Base-by-base conservation (phyloP, 2,329 filamentous ascomycete species). In the Cordyceps javanica region DNA sequence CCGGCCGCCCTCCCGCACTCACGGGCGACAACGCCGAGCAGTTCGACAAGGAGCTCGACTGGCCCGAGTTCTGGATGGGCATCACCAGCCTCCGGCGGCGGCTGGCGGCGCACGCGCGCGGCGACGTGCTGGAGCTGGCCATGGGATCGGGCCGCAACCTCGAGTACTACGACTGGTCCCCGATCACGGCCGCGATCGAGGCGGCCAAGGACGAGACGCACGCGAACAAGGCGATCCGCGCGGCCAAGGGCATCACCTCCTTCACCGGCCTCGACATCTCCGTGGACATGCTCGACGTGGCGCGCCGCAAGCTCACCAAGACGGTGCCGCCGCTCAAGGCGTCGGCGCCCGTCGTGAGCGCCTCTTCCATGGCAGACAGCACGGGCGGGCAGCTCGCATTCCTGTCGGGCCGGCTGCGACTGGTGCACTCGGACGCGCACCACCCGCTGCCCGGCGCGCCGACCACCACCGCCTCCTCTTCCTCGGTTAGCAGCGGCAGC, bases 261-360 rank as follows among this genome's bases (percentile, higher is more conserved):
- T 86, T 83, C 62, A 87, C 84, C 1, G 84, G 82, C 26, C 71
- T 87, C 11, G 84, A 87, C 63, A 82, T 85, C 53, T 83, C 81
- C 13, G 73, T 72, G 25, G 77, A 83, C 55, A 86, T 87, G 80
- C 71, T 87, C 3, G 77, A 79, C 58, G 74, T 87, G 23, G 79
- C 83, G 16, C 74, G 82, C 28, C 73, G 73, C 28, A 79, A 82
- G 50, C 75, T 86, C 30, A 71, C 74, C 42, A 67, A 74, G 21
- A 64, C 72, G 7, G 72, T 82, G 36, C 74, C 75, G 34, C 68
- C 68, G 26, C 69, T 75, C 65, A 61, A 62, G 41, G 65, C 63
- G 16, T 68, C 64, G 2, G 67, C 66, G 8, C 66, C 70, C 26
- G 61, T 70, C 41, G 69, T 72, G 50, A 64, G 62, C 48, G 67